phyloP scores from a whole-genome alignment of 208 protist genomes.

The Balamuthia mandrillaris region DNA sequence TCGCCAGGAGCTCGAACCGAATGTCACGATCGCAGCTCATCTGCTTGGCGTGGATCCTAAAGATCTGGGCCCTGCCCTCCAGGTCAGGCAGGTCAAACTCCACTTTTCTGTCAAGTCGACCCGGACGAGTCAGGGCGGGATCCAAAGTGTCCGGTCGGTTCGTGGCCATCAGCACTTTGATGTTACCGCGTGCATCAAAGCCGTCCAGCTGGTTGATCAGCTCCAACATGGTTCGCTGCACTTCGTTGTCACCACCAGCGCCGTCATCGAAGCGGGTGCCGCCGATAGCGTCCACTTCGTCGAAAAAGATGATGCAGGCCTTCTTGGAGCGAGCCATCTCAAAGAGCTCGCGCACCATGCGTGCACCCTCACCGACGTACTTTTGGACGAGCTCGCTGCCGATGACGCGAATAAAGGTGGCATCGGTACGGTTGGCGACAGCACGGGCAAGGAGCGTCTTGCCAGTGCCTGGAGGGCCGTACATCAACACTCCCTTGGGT shows the following conservation, averaged over 20 bases:
- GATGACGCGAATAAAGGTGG: conserved; percentile 99
- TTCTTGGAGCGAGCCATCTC: conserved; percentile 98
- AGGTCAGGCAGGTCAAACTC: conserved; percentile 98
- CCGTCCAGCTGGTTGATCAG: conserved; percentile 99
- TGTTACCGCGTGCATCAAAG: conserved; percentile 98
- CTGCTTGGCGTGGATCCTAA: conserved; percentile 96
- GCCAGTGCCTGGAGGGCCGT: conserved; percentile 98
- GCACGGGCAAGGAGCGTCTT: conserved; percentile 99
- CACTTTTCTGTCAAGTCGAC: conserved; percentile 98
- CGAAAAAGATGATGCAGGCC: conserved; percentile 99
- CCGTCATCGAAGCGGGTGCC: conserved; percentile 82
- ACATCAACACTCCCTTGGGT: conserved; percentile 98
- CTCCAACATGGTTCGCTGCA: conserved; percentile 99
- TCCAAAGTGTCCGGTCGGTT: conserved; percentile 99
- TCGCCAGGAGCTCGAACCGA: conserved; percentile 97
- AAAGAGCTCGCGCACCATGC: conserved; percentile 99
- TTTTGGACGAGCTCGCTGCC: conserved; percentile 99
- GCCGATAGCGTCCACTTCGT: conserved; percentile 99
- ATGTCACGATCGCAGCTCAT: conserved; percentile 97
- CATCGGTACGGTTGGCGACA: conserved; percentile 99
- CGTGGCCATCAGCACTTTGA: conserved; percentile 99
- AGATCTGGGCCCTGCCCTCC: conserved; percentile 92
- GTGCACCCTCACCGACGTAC: conserved; percentile 98
- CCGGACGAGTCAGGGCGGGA: conserved; percentile 97
- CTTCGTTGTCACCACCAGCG: conserved; percentile 95